phyloP scores from a whole-genome alignment of 306 rosid species.

The Lupinus albus region DNA sequence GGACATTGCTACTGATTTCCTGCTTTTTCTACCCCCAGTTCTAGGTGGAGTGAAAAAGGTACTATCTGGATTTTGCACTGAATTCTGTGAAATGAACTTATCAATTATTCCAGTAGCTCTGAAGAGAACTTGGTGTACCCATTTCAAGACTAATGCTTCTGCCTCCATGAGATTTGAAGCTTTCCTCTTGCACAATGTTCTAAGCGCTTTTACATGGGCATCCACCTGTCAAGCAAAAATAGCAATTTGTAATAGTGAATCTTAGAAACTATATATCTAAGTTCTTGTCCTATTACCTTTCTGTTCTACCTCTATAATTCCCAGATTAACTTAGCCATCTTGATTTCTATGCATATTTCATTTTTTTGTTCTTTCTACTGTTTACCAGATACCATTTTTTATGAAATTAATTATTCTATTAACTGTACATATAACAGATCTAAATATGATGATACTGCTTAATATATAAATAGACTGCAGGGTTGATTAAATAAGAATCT shows the following conservation, averaged over 20 bases:
- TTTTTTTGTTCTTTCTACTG: neutral
- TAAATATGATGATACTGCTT: constrained; percentile 9
- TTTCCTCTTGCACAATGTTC: constrained; percentile 78
- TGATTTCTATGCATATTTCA: neutral
- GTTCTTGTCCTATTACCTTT: neutral
- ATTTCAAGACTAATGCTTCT: constrained; percentile 61
- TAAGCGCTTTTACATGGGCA: constrained; percentile 87
- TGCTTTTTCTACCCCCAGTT: constrained; percentile 60
- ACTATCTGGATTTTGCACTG: constrained; percentile 43
- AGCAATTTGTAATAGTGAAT: constrained; percentile 27
- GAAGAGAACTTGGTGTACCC: constrained; percentile 60
- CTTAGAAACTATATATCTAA: neutral
- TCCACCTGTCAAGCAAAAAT: constrained; percentile 62
- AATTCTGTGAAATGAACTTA: constrained; percentile 57
- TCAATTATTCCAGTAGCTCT: constrained; percentile 65
- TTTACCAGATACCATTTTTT: neutral
- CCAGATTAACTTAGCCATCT: constrained; percentile 6
- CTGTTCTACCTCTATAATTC: constrained; percentile 11
- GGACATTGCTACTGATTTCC: constrained; percentile 49
- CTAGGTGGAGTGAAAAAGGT: constrained; percentile 66
- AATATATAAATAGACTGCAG: constrained; percentile 5
- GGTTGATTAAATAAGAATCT: constrained; percentile 31
- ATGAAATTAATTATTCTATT: constrained; percentile 20
- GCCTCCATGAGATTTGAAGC: constrained; percentile 60
- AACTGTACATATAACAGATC: constrained; percentile 16